A percentile compares a stretch with the other conserved stretches of the same genome.
Evolutionary conservation across 306 rosid genomes (phyloP).

Genomic region (Acacia confusa): DNA sequence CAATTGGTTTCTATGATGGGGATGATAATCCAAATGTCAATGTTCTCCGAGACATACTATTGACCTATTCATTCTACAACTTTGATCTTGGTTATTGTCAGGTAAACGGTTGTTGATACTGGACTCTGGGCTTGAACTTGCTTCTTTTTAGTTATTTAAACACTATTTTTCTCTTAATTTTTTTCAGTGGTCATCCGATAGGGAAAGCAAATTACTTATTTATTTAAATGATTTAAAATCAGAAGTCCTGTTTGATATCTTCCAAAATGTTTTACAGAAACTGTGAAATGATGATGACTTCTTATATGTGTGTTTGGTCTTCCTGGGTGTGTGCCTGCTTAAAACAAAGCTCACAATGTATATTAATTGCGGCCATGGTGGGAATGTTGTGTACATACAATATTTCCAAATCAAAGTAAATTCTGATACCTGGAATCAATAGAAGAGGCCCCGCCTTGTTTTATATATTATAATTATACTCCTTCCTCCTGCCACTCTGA

Average conservation of each 20-base stretch:
- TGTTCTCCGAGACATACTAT: conserved; percentile 72
- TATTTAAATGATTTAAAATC: not conserved
- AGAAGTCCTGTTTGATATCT: not conserved
- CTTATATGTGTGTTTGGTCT: not conserved
- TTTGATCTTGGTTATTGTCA: conserved; percentile 99
- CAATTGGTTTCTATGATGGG: conserved; percentile 77
- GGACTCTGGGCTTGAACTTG: not conserved
- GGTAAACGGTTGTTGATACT: conserved; percentile 46
- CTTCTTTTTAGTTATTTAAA: not conserved
- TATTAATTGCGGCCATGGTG: conserved; percentile 9
- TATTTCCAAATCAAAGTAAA: conserved; percentile 24
- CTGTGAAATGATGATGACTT: conserved; percentile 11
- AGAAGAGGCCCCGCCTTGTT: not conserved
- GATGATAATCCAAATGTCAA: conserved; percentile 85
- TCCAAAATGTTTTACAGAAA: not conserved
- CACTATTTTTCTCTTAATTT: not conserved
- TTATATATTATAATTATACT: not conserved
- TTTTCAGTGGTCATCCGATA: not conserved
- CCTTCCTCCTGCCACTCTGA: not conserved
- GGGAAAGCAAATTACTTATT: not conserved
- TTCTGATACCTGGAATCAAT: conserved; percentile 4
- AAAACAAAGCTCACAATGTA: conserved; percentile 2
- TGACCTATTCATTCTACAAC: conserved; percentile 96
- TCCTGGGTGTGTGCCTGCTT: not conserved
- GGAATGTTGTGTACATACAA: conserved; percentile 7